Evolutionary conservation across 148 eudicot species (phyloP).

Genomic region (Rhododendron simsii): DNA sequence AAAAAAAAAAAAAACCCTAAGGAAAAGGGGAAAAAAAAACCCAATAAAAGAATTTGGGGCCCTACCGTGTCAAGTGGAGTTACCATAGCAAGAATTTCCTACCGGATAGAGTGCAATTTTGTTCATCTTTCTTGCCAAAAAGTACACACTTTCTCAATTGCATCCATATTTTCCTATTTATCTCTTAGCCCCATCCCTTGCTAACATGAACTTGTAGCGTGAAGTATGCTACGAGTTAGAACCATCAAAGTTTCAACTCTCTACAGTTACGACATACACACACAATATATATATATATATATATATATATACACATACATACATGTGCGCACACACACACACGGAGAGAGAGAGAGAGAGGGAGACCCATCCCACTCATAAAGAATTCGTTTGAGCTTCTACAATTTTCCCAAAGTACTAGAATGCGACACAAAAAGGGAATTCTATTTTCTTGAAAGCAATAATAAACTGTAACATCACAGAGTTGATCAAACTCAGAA

Average conservation of each 20-base stretch:
- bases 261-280: not conserved
- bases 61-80: not conserved
- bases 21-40: no score
- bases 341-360: not conserved
- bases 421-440: not conserved
- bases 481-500: not conserved
- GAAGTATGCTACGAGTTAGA: not conserved
- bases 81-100: no score
- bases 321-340: not conserved
- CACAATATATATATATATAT: no score
- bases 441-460: conserved; percentile 1
- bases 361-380: not conserved
- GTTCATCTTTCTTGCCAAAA: not conserved
- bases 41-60: not conserved
- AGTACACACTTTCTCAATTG: not conserved
- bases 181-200: not conserved
- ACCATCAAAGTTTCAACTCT: not conserved
- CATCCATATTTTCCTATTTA: not conserved
- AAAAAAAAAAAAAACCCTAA: no score
- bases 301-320: not conserved
- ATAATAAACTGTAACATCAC: not conserved
- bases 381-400: not conserved
- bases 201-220: not conserved
- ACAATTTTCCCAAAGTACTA: not conserved
- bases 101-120: no score